These are phyloP conservation scores for Toxicodendron radicans DNA, from an alignment of 345 rosid species.

Conservation along the genomic window DNA sequence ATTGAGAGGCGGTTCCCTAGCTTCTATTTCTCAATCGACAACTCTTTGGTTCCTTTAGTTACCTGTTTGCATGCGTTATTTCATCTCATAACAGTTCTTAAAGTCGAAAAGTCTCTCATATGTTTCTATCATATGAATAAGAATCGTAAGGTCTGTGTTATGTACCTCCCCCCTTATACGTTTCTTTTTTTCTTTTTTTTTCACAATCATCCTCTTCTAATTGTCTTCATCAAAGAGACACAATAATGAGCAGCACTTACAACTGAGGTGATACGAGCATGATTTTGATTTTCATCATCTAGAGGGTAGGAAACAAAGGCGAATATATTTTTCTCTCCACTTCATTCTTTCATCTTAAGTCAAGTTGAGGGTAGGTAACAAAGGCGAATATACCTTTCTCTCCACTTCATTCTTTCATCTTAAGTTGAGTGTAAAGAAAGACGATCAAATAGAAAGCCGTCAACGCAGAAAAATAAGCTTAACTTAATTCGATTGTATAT, in stretches of 20 bases:
- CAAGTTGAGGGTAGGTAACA: too few species aligned
- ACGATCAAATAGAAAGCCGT: background rate
- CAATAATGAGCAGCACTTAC: too few species aligned
- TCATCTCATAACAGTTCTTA: background rate
- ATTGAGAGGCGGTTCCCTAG: background rate
- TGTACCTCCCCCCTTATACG: background rate
- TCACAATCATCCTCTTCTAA: too few species aligned
- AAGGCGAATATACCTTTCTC: too few species aligned
- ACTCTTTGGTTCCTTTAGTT: background rate
- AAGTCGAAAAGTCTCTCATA: background rate
- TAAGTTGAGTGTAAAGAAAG: background rate
- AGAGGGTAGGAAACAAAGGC: background rate
- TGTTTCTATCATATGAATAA: background rate
- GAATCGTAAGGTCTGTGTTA: background rate
- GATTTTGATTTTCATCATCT: background rate
- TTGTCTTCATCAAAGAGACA: too few species aligned
- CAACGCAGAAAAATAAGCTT: background rate
- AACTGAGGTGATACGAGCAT: background rate
- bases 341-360: background rate
- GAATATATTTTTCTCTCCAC: background rate
- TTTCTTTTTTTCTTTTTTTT: background rate
- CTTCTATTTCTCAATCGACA: background rate
- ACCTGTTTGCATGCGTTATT: background rate
- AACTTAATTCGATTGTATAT: background rate
- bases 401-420: background rate